Evolutionary conservation across 2,329 filamentous ascomycete species (phyloP), one percentile per base, ranked within the genome.

Genomic region (Aspergillus costaricaensis): DNA sequence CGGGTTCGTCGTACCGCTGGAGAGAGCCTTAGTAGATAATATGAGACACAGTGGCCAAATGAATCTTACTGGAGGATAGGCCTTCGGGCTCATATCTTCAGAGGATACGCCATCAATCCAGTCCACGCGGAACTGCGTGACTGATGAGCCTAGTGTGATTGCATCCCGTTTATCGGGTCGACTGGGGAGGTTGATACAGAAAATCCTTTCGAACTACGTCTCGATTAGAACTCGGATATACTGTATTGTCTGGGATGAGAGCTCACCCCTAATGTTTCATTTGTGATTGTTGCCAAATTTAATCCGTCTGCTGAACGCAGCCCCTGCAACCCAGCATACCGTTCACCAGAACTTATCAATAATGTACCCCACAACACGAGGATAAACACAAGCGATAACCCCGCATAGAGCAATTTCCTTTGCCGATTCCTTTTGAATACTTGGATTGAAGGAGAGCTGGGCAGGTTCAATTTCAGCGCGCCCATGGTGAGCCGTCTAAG

Each of bases 41-140:
- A 15, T 54, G 32, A 21, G 41, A 1, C 17, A 19, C 7, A 38
- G 49, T 14, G 4, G 19, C 14, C 10, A 25, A 23, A 3, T 12
- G 47, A 30, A 15, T 5, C 19, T 12, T 21, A 58, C 55, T 9
- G 55, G 47, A 23, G 54, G 54, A 19, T 56, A 56, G 17, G 54
- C 54, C 19, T 56, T 56, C 2, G 41, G 41, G 27, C 27, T 47
- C 54, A 56, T 49, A 19, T 32, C 30, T 8, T 49, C 54, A n/a
- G 41, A 30, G 10, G 43, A 56, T 39, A 56, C 30, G 2, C 54
- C 54, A 14, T 56, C 54, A 19, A 56, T 23, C 54, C 54, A 56
- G 43, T 56, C 54, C 5, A 56, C 43, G 54, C 19, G 54, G 27
- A 56, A 56, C 43, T 56, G 54, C 17, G 54, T 56, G 43, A 56